phyloP scores from a whole-genome alignment of 2,329 filamentous ascomycete species.

The Aspergillus neoniger region DNA sequence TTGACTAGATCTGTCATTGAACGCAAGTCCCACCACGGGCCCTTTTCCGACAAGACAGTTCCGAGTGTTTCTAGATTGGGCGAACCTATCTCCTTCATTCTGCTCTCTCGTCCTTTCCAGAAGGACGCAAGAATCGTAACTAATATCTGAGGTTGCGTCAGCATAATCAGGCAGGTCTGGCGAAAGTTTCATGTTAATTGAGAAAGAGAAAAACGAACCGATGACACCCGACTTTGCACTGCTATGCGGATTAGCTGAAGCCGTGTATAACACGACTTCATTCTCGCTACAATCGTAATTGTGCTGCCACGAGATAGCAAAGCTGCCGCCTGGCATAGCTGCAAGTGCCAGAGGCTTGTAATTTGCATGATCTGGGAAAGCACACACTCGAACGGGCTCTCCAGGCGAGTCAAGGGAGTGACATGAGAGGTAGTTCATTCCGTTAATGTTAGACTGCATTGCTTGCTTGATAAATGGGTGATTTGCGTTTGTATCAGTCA shows the following conservation, averaged over 20 bases:
- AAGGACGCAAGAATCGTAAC: slow-evolving; percentile 23
- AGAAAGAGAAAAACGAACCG: slow-evolving; percentile 21
- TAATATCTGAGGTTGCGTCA: slow-evolving; percentile 21
- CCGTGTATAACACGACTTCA: slow-evolving; percentile 35
- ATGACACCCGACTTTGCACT: slow-evolving; percentile 14
- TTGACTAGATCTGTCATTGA: slow-evolving; percentile 41
- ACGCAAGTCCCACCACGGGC: slow-evolving; percentile 33
- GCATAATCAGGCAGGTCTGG: slow-evolving; percentile 1
- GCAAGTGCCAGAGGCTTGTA: slow-evolving; percentile 36
- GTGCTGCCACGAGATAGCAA: slow-evolving; percentile 44
- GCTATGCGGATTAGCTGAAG: slow-evolving; percentile 10
- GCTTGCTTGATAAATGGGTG: slow-evolving; percentile 40
- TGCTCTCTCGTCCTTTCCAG: slow-evolving; percentile 16
- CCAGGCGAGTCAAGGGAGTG: slow-evolving; percentile 23
- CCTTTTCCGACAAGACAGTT: slow-evolving; percentile 16
- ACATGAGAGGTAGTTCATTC: slow-evolving; percentile 32
- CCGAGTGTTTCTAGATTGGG: slow-evolving; percentile 1
- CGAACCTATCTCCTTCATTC: not conserved
- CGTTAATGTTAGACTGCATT: slow-evolving; percentile 22
- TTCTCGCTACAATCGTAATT: slow-evolving; percentile 20
- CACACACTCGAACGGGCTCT: slow-evolving; percentile 26
- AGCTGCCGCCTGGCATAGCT: slow-evolving; percentile 23
- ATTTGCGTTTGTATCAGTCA: slow-evolving; percentile 19
- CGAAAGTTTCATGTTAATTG: not conserved
- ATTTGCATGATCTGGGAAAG: slow-evolving; percentile 31